Percentiles rank a stretch among this genome's conserved stretches.
Conservation (phyloP, 148 eudicot genomes). For the Camellia granthamiana region DNA sequence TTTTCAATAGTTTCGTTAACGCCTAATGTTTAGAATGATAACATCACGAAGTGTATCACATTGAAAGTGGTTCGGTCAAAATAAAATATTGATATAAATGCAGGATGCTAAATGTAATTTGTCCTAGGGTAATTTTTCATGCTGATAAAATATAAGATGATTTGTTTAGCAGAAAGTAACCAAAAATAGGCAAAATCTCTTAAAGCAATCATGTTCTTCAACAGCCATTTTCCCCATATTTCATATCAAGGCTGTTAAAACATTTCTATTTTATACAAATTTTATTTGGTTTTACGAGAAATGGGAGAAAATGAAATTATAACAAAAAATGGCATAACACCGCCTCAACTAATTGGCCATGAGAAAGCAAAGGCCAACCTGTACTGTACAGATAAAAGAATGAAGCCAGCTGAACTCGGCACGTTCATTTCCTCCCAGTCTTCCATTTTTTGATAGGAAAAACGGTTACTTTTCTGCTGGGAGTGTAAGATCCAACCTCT, state of each 20-base stretch:
- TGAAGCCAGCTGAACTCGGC: neutral
- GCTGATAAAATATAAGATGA: neutral
- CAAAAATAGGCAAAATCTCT: neutral
- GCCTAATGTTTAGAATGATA: too few species aligned
- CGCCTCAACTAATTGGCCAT: neutral
- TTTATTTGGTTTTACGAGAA: neutral
- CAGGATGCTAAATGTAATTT: too few species aligned
- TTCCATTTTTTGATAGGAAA: constrained; percentile 74
- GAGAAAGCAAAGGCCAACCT: neutral
- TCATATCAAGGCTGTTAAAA: neutral
- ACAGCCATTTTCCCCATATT: neutral
- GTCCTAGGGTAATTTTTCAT: too few species aligned
- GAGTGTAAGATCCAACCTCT: constrained; percentile 27
- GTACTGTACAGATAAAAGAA: neutral
- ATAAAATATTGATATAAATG: too few species aligned
- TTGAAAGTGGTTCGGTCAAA: too few species aligned
- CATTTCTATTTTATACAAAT: neutral
- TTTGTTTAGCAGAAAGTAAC: neutral
- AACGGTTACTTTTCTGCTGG: constrained; percentile 51
- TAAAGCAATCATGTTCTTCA: too few species aligned
- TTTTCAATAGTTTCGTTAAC: too few species aligned
- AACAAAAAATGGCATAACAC: neutral
- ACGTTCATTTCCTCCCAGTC: constrained; percentile 42
- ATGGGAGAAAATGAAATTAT: neutral
- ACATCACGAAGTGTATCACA: too few species aligned